These are phyloP conservation scores for Tagetes patula DNA, from an alignment of 129 eudicot species.

Conservation along the genomic window DNA sequence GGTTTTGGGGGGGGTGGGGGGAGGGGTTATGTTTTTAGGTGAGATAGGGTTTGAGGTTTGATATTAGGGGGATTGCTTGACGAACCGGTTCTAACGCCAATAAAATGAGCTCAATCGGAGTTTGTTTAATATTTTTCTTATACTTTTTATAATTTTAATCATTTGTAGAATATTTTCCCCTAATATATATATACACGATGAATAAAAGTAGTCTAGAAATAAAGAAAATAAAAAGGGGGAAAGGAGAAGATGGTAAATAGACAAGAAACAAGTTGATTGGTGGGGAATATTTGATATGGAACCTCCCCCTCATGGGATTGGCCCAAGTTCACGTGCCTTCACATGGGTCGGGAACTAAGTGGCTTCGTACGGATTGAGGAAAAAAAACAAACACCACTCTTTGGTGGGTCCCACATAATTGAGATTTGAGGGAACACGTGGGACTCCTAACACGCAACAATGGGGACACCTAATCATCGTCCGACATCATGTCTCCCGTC, in stretches of 20 bases:
- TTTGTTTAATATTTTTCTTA: too few relatives aligned
- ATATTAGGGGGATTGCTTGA: too few relatives aligned
- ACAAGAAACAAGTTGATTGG: conserved; percentile 28
- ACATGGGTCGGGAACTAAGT: conserved; percentile 46
- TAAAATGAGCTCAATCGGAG: too few relatives aligned
- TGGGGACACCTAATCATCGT: conserved; percentile 76
- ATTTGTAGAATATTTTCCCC: too few relatives aligned
- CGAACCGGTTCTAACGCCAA: too few relatives aligned
- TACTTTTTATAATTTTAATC: too few relatives aligned
- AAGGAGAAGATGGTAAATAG: conserved; percentile 19
- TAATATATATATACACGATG: too few relatives aligned
- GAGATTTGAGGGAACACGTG: conserved; percentile 75
- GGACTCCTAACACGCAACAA: conserved; percentile 63
- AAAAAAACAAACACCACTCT: conserved; percentile 1
- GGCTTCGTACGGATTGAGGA: conserved; percentile 52
- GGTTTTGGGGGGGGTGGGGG: too few relatives aligned
- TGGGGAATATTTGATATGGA: conserved; percentile 12
- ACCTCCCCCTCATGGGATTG: conserved; percentile 26
- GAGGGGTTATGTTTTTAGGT: too few relatives aligned
- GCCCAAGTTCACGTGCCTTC: conserved; percentile 58
- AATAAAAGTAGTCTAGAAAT: background rate
- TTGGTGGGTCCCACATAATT: conserved; percentile 41
- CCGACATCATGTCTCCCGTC: conserved; percentile 69
- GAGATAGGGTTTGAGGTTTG: too few relatives aligned
- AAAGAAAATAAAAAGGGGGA: background rate